Evolutionary conservation across 2,329 filamentous ascomycete genomes (phyloP), one percentile per base, ranked within the genome.

Genomic region (Xylariaceae sp.): DNA sequence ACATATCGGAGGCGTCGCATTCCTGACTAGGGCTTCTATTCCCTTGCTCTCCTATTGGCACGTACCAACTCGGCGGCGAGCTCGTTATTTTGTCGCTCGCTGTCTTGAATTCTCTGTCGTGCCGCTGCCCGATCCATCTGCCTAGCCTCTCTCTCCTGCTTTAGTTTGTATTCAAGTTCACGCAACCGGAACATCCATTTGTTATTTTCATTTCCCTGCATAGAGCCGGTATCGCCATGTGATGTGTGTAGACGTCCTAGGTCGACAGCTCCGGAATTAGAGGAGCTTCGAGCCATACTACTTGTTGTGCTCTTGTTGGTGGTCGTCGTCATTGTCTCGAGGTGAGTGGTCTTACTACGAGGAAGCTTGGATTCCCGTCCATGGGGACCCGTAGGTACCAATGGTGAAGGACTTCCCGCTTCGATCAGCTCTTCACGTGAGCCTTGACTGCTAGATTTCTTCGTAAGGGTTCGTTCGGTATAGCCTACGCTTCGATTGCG

Each of bases 91-190:
- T 73, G 70, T 6, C 69, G 51, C 50, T 73, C 71, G 53, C 68
- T 69, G 36, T 73, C 70, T 28, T 67, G 64, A n/a, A 73, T 73
- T 49, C 94, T 80, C 76, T 92, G 89, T 52, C 91, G 80, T 24
- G 94, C 94, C 21, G 92, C 92, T 44, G 84, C 89, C 3, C 95
- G 86, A 75, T 99, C 95, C 56, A 96, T 79, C 50, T 96, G 79
- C 40, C 95, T 80, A 1, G 88, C 92, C 74, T 98, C 95, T 12
- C 95, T 80, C 76, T 99, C 95, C 41, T 90, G 87, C 73, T 96
- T 96, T 16, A 99, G 80, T 66, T 96, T 86, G 64, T 88, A 84
- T 78, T 99, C 95, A 65, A 98, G 79, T 71, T 98, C 93, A 55
- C 91, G 87, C 29, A 98, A 80, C 6, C 95, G 80, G 62, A 96